Evolutionary conservation across 768 basidiomycete genomes (phyloP).

Genomic region (Pleurotus ostreatus): DNA sequence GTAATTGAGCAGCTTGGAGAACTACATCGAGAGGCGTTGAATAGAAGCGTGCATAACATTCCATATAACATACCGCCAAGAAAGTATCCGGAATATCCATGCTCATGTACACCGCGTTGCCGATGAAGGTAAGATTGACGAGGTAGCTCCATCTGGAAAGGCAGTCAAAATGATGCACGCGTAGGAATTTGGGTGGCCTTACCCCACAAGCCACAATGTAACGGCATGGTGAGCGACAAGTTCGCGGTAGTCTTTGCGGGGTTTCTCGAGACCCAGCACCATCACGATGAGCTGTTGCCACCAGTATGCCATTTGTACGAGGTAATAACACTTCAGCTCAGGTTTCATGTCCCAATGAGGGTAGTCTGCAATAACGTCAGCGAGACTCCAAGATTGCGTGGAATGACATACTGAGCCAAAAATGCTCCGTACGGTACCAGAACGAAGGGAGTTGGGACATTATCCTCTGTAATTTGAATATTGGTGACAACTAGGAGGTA

Average conservation of each 20-base stretch:
- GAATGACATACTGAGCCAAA: conserved; percentile 68
- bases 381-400: too few species aligned
- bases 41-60: background rate
- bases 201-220: conserved; percentile 93
- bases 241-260: conserved; percentile 86
- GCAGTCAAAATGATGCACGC: conserved; percentile 5
- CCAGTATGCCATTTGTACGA: conserved; percentile 94
- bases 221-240: conserved; percentile 89
- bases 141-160: conserved; percentile 75
- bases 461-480: conserved; percentile 48
- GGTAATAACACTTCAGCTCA: conserved; percentile 86
- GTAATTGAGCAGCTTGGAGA: conserved; percentile 88
- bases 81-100: conserved; percentile 96
- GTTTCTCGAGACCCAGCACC: conserved; percentile 84
- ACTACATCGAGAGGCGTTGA: conserved; percentile 31
- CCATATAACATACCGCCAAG: conserved; percentile 59
- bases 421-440: conserved; percentile 81
- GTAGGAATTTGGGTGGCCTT: conserved; percentile 18
- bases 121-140: conserved; percentile 79
- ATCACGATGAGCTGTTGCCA: conserved; percentile 88
- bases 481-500: conserved; percentile 3
- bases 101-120: conserved; percentile 88
- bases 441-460: conserved; percentile 80
- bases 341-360: conserved; percentile 87
- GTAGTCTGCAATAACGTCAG: conserved; percentile 49